A percentile compares a stretch with the other conserved stretches of the same genome.
Conservation (phyloP, 768 basidiomycete genomes). For the Mycena rosella region DNA sequence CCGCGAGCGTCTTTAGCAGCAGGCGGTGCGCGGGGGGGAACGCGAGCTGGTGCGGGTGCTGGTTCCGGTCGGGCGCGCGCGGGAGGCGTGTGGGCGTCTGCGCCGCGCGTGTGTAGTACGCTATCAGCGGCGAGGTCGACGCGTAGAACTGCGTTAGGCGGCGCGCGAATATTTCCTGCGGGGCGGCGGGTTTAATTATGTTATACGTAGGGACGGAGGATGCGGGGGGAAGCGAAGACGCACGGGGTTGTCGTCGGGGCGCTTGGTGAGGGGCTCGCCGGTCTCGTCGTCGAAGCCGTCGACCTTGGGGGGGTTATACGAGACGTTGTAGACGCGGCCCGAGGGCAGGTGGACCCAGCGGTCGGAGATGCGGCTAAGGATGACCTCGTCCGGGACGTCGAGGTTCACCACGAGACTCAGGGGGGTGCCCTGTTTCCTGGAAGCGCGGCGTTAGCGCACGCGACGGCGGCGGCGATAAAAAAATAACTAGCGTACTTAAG, state of each 20-base stretch:
- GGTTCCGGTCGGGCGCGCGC: conserved; percentile 47
- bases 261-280: conserved; percentile 87
- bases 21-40: conserved; percentile 61
- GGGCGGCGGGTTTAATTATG: no score
- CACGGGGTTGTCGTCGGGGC: conserved; percentile 92
- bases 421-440: conserved; percentile 71
- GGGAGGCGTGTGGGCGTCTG: conserved; percentile 42
- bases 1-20: conserved; percentile 71
- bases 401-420: conserved; percentile 88
- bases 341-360: conserved; percentile 92
- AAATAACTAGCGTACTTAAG: conserved; percentile 70
- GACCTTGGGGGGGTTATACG: conserved; percentile 87
- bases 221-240: conserved; percentile 41
- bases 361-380: conserved; percentile 88
- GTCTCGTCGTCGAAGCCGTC: conserved; percentile 88
- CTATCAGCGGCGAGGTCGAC: conserved; percentile 84
- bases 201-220: no score
- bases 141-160: conserved; percentile 83
- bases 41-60: conserved; percentile 66
- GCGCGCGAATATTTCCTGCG: conserved; percentile 81
- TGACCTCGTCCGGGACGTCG: conserved; percentile 89
- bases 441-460: conserved; percentile 14
- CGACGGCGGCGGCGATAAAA: conserved; percentile 6
- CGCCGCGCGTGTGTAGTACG: conserved; percentile 67
- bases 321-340: conserved; percentile 90